Percentiles rank a stretch among this genome's conserved stretches.
phyloP scores from a whole-genome alignment of 2,329 filamentous ascomycete genomes.

The Penicillium sp. region DNA sequence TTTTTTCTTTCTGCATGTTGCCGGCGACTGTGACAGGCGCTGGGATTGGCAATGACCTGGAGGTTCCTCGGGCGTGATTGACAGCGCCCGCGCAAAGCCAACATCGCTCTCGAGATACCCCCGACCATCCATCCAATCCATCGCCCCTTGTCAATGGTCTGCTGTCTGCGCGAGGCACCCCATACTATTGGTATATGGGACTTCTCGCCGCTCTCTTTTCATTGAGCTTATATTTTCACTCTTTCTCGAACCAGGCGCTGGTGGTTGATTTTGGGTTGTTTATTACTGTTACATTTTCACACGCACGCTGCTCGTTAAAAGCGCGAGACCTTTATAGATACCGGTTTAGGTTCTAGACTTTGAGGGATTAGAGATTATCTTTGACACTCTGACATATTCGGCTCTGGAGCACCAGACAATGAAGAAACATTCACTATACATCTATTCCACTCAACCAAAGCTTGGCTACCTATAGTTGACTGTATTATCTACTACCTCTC shows the following conservation, averaged over 20 bases:
- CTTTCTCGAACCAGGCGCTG: conserved; percentile 34
- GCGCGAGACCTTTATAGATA: conserved; percentile 19
- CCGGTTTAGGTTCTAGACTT: conserved; percentile 9
- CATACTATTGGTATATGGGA: conserved; percentile 11
- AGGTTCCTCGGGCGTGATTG: background rate
- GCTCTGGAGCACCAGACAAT: conserved; percentile 25
- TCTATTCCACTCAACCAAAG: no score
- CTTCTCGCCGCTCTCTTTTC: conserved; percentile 14
- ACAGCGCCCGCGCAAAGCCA: background rate
- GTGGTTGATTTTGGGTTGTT: conserved; percentile 34
- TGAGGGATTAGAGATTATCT: conserved; percentile 10
- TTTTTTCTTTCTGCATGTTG: conserved; percentile 2
- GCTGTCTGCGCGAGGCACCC: conserved; percentile 8
- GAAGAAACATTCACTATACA: background rate
- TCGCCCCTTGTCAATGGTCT: conserved; percentile 7
- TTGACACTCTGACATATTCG: conserved; percentile 22
- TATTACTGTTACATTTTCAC: conserved; percentile 13
- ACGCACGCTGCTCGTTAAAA: conserved; percentile 22
- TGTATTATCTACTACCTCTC: no score
- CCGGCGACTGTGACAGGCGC: conserved; percentile 8
- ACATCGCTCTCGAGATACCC: background rate
- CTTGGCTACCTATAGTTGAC: no score
- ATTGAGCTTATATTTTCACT: conserved; percentile 16
- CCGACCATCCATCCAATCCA: conserved; percentile 1
- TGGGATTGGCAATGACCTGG: conserved; percentile 1